phyloP scores from a whole-genome alignment of 106 monocot genomes.

The Agapanthus africanus region DNA sequence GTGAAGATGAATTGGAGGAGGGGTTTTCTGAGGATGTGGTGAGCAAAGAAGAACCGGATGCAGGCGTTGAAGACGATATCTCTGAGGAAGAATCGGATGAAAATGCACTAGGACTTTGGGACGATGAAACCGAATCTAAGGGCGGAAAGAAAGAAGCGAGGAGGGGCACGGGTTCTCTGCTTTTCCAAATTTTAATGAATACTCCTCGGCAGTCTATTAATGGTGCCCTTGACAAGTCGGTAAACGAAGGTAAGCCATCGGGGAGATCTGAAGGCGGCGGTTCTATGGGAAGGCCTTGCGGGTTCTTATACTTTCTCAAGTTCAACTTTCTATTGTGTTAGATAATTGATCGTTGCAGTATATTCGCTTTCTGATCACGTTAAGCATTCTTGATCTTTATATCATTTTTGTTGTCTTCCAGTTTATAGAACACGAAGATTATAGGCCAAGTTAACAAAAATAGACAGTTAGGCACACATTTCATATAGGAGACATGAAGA shows the following conservation, averaged over 20 bases:
- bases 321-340: too few species aligned
- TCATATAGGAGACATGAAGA: too few species aligned
- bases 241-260: background rate
- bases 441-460: too few species aligned
- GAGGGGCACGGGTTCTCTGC: background rate
- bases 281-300: too few species aligned
- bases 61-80: background rate
- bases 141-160: background rate
- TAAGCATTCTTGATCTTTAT: too few species aligned
- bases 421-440: too few species aligned
- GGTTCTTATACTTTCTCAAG: too few species aligned
- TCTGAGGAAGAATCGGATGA: background rate
- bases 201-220: background rate
- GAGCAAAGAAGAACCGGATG: conserved; percentile 14
- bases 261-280: background rate
- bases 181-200: background rate
- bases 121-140: background rate
- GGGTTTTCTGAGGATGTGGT: conserved; percentile 37
- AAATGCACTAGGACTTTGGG: background rate
- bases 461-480: too few species aligned
- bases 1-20: conserved; percentile 35
- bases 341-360: too few species aligned
- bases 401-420: too few species aligned
- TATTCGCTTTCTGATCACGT: too few species aligned
- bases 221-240: background rate